Conservation (phyloP, 495 filamentous ascomycete genomes). For the Usnea hakonensis region DNA sequence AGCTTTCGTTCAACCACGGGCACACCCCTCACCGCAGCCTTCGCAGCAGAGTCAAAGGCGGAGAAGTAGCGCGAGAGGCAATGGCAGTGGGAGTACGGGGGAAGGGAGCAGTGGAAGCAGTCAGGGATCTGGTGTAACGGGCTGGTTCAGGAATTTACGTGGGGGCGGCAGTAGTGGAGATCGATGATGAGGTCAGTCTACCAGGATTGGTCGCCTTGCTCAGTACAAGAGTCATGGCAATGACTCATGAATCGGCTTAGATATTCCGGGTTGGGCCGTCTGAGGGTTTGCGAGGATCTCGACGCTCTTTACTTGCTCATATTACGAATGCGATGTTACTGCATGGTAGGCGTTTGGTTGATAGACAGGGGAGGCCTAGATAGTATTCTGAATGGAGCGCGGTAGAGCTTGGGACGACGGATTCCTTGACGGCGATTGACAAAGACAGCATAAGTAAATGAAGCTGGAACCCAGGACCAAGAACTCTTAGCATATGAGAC, state of each 20-base stretch:
- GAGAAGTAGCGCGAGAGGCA: constrained; percentile 8
- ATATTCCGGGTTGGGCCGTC: not conserved
- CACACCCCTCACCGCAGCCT: not conserved
- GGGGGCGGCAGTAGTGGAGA: constrained; percentile 7
- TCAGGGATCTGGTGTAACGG: constrained; percentile 11
- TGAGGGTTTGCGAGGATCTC: not conserved
- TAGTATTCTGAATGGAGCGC: not conserved
- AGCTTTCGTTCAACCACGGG: constrained; percentile 11
- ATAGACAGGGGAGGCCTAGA: not conserved
- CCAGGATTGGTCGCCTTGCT: not conserved
- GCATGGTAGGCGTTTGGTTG: constrained; percentile 8
- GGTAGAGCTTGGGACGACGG: not conserved
- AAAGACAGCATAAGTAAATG: constrained; percentile 1
- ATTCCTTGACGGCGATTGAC: not conserved
- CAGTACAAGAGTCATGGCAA: not conserved
- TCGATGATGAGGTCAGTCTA: constrained; percentile 4
- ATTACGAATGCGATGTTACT: not conserved
- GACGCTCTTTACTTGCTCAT: not conserved
- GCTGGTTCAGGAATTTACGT: constrained; percentile 20
- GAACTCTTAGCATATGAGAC: not conserved
- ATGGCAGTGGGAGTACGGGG: constrained; percentile 12
- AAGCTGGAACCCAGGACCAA: not conserved
- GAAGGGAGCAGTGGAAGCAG: constrained; percentile 20
- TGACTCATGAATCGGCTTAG: not conserved
- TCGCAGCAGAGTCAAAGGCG: constrained; percentile 8